phyloP scores from a whole-genome alignment of 352 stramenopile genomes.

The Globisporangium camurandrum region DNA sequence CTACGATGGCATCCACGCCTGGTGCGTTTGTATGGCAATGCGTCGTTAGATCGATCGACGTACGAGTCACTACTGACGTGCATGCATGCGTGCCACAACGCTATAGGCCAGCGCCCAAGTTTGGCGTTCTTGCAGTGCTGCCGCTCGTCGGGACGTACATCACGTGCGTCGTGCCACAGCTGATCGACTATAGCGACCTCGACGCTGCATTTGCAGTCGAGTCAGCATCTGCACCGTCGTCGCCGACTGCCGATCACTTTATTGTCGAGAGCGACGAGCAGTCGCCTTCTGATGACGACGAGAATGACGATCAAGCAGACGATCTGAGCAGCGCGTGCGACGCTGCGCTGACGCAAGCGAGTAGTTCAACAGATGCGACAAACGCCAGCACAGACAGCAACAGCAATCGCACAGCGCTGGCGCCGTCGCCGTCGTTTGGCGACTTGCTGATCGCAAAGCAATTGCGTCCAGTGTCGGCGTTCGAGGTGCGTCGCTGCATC shows the following conservation, averaged over 20 bases:
- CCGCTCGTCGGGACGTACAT: constrained; percentile 73
- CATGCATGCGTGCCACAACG: background rate
- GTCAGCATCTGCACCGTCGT: constrained; percentile 13
- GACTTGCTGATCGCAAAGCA: constrained; percentile 63
- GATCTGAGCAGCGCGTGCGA: constrained; percentile 20
- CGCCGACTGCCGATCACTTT: constrained; percentile 40
- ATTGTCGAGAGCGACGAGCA: constrained; percentile 16
- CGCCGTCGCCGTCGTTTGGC: constrained; percentile 55
- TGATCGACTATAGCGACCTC: constrained; percentile 47
- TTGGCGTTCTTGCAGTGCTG: constrained; percentile 40
- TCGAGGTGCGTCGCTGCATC: constrained; percentile 45
- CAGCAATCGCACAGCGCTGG: constrained; percentile 6
- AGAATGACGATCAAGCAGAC: constrained; percentile 16
- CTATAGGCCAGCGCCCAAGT: constrained; percentile 43
- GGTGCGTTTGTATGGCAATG: constrained; percentile 22
- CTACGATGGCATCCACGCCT: constrained; percentile 62
- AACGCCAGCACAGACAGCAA: background rate
- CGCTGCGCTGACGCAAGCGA: background rate
- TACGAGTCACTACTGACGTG: background rate
- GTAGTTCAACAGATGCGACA: background rate
- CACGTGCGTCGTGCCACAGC: constrained; percentile 58
- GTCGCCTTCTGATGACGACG: constrained; percentile 22
- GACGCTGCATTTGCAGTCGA: constrained; percentile 25
- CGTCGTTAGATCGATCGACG: background rate
- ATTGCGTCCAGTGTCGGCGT: constrained; percentile 35